Evolutionary conservation across 2,329 filamentous ascomycete genomes (phyloP), one percentile per base, ranked within the genome.

Genomic region (Exophiala oligosperma): DNA sequence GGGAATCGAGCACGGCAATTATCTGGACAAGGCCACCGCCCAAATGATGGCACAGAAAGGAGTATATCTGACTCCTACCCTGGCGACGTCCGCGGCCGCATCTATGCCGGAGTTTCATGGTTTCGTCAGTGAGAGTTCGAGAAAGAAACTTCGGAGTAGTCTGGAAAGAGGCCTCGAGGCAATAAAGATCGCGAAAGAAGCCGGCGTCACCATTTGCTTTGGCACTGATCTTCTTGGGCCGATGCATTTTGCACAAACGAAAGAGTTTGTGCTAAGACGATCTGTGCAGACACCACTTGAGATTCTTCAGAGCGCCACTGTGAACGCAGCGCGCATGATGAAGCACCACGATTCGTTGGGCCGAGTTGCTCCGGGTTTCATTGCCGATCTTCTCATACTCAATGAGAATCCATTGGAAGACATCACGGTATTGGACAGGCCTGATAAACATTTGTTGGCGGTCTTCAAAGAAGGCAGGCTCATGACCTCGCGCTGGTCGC

Each of bases 401-500:
- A 77, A 78, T 40, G 63, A 65, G 43, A 84, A 84, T 63, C 83
- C 83, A 1, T 67, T 86, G 52, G 76, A 83, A n/a, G 77, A 85
- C 65, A 76, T 85, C 17, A 73, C 74, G 0, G 70, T 84, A 3
- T 66, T 86, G 26, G 80, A 80, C 59, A 65, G 72, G 41, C 77
- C 77, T 2, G 77, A 83, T 50, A 72, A 75, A 64, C 46, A 59
- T 59, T 62, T 84, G 6, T 62, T 83, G 44, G 77, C 74, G 2
- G 81, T 84, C 1, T 73, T 85, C 49, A 84, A 84, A 65, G 81
- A 82, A 37, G 82, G 83, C 0, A 71, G 78, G 12, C 73, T 84
- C 14, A 71, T 72, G 24, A 43, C 54, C 11, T 57, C 49, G 1
- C 58, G 59, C 21, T 63, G 61, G 59, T 54, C 54, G 35, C 57